Evolutionary conservation across 768 basidiomycete genomes (phyloP), one percentile per base, ranked within the genome.

Genomic region (Boletus patriciae): DNA sequence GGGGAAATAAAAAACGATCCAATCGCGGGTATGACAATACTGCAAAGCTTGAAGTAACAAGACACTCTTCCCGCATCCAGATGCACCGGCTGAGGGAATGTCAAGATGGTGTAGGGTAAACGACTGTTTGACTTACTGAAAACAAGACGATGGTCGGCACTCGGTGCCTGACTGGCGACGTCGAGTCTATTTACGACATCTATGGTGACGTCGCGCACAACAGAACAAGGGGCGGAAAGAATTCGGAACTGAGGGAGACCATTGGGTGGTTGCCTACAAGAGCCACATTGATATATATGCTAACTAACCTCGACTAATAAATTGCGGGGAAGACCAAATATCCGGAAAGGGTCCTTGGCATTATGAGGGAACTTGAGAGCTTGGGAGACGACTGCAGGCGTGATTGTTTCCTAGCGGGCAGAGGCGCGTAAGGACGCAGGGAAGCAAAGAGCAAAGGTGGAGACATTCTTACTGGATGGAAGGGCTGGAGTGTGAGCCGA

Each of bases 1-100:
- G 4, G 94, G 92, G 25, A 94, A 81, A 68, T 94, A 97, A 18
- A 95, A 71, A 18, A 93, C 90, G 21, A 95, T 79, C 90, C 92
- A 94, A 27, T 81, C 80, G 21, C 82, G 79, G 3, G 79, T 71
- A 11, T 80, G 63, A 34, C 85, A 86, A 59, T 91, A 85, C 38
- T 88, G 78, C 0, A 90, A 83, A 0, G 87, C 80, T 69, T 97
- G 94, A 10, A 94, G 74, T 31, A 96, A 72, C 10, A 90, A 70
- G 58, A 82, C 84, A 53, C 87, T 90, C 74, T 96, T 97, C 41
- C 94, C 94, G 52, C 82, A 85, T 6, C 94, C 94, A 10, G 81
- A 58, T 7, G 80, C 73, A 15, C 94, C 94, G 58, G 85, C 87
- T 93, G 64, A n/a, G 13, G 47, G 21, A 16, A 48, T 18, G 52